Conservation (phyloP, 1,139 yeast species). For the Debaryomyces subglobosus region DNA sequence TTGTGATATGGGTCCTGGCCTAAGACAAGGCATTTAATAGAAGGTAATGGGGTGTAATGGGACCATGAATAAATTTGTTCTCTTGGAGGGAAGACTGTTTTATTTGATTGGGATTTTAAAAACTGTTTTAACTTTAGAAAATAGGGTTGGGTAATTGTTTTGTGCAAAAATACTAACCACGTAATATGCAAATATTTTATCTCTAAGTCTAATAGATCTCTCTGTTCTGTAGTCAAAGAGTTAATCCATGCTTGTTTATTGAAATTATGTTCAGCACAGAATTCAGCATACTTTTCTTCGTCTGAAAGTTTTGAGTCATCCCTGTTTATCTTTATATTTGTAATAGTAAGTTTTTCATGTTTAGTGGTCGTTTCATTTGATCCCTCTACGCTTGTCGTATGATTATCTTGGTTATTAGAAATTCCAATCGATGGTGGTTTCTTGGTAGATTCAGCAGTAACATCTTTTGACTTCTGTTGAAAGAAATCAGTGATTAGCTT, state of each 20-base stretch:
- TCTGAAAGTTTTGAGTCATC: background rate
- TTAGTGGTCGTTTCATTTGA: background rate
- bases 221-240: conserved; percentile 55
- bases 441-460: background rate
- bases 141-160: conserved; percentile 83
- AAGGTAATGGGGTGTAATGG: conserved; percentile 73
- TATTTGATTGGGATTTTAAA: conserved; percentile 39
- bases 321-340: conserved; percentile 1
- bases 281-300: conserved; percentile 15
- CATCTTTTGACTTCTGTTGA: conserved; percentile 15
- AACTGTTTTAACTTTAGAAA: conserved; percentile 74
- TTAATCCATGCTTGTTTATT: conserved; percentile 58
- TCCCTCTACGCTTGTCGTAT: background rate
- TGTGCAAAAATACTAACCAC: conserved; percentile 73
- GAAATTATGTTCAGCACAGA: conserved; percentile 32
- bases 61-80: conserved; percentile 92
- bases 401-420: conserved; percentile 1
- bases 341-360: background rate
- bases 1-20: conserved; percentile 99
- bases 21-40: conserved; percentile 75
- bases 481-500: conserved; percentile 29
- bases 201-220: conserved; percentile 64
- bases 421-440: background rate
- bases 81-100: conserved; percentile 74
- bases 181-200: conserved; percentile 68